Base-by-base conservation (phyloP, 768 basidiomycete species). In the Tremella fuciformis region DNA sequence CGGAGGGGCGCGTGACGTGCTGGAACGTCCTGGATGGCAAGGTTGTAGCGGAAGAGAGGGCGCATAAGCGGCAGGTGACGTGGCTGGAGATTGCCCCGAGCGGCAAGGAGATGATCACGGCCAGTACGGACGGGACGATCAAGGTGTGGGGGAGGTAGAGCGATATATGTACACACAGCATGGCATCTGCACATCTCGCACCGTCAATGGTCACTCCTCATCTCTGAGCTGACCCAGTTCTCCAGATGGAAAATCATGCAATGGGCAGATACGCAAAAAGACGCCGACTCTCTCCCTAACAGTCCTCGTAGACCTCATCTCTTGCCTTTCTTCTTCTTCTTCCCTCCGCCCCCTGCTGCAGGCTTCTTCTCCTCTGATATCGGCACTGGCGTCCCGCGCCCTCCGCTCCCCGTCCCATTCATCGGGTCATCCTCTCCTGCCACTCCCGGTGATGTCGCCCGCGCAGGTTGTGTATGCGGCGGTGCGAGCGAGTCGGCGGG, bases 61-160 rank as follows among this genome's bases (percentile, higher is more conserved):
- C 83, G 1, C 94, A 97, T 72, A 80, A 85, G 40, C 91, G 88
- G 74, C 82, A 88, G 25, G 85, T 96, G 50, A 89, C 89, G 11
- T 96, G 92, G 90, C 85, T 89, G 1, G 91, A 93, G 78, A 85
- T 91, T 66, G 89, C 93, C 77, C 91, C 80, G 19, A 87, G 91
- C 55, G 81, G 84, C 6, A 84, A 84, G 16, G 91, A 96, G 75
- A 83, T 96, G 83, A 78, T 92, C 44, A 93, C 91, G 2, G 86
- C 91, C 1, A 89, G 91, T 68, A 87, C 88, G 66, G 93, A 97
- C 74, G 92, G 93, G 16, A 87, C 86, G 8, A 87, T 88, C 57
- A 94, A 92, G 76, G 84, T 97, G 15, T 97, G 93, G 93, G 59
- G 63, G 39, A 59, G 59, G 26, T 50, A 29, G 57, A 34, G 4